phyloP scores from a whole-genome alignment of 2,329 filamentous ascomycete genomes.

The Penicillium sumatraense region DNA sequence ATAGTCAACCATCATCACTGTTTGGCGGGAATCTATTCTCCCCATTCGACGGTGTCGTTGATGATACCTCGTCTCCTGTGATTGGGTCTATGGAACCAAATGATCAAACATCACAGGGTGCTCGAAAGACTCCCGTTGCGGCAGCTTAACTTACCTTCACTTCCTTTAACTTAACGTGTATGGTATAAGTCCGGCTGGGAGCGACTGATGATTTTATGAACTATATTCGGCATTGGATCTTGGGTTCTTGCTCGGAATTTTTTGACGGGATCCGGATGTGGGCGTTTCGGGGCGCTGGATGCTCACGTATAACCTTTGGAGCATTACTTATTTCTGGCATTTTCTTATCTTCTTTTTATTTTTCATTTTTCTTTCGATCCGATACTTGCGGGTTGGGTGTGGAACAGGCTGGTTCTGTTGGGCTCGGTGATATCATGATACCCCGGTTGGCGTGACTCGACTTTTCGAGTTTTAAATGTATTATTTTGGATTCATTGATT shows the following conservation, averaged over 20 bases:
- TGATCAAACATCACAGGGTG: conserved; percentile 26
- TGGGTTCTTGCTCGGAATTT: not conserved
- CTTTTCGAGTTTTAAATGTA: not conserved
- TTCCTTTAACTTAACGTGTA: too few species aligned
- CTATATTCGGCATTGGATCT: conserved; percentile 8
- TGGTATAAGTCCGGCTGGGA: not conserved
- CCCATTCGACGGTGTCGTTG: conserved; percentile 30
- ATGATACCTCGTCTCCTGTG: conserved; percentile 26
- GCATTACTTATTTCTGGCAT: conserved; percentile 4
- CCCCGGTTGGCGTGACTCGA: conserved; percentile 26
- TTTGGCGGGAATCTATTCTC: conserved; percentile 41
- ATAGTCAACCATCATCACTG: conserved; percentile 28
- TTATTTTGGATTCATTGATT: not conserved
- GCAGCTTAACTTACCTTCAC: too few species aligned
- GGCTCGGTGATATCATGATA: conserved; percentile 36
- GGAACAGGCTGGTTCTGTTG: conserved; percentile 26
- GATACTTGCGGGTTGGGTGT: conserved; percentile 8
- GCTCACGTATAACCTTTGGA: conserved; percentile 9
- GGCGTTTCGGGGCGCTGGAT: conserved; percentile 17
- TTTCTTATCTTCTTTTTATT: not conserved
- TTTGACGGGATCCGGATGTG: conserved; percentile 11
- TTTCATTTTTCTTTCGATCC: not conserved
- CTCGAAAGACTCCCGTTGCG: conserved; percentile 23
- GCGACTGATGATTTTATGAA: conserved; percentile 27
- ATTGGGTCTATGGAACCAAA: conserved; percentile 22